Percentiles rank a stretch among this genome's conserved stretches.
phyloP scores from a whole-genome alignment of 164 flowering plant genomes.

The Aristolochia contorta region DNA sequence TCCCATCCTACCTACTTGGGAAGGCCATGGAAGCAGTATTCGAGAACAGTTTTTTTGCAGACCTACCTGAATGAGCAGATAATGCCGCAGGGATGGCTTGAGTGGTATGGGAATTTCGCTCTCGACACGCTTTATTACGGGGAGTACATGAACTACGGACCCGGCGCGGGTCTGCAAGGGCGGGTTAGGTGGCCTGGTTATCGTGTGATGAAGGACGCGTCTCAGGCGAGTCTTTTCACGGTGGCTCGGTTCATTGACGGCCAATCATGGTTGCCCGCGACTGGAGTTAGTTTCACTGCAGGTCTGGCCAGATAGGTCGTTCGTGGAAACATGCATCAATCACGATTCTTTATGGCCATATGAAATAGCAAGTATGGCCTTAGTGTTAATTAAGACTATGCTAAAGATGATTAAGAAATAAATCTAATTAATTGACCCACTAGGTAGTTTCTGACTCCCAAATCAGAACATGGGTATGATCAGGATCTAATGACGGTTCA shows the following conservation, averaged over 20 bases:
- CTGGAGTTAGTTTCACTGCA: slow-evolving; percentile 59
- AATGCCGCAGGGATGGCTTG: slow-evolving; percentile 88
- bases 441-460: too few species aligned
- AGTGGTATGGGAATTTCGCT: slow-evolving; percentile 74
- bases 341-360: too few species aligned
- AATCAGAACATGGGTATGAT: too few species aligned
- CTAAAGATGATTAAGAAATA: too few species aligned
- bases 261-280: slow-evolving; percentile 67
- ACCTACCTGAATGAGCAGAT: slow-evolving; percentile 61
- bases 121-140: slow-evolving; percentile 66
- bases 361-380: too few species aligned
- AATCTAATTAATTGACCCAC: too few species aligned
- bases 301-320: slow-evolving; percentile 33
- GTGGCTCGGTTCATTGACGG: slow-evolving; percentile 67
- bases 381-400: too few species aligned
- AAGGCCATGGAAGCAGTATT: slow-evolving; percentile 83
- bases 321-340: too few species aligned
- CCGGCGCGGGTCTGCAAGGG: slow-evolving; percentile 46
- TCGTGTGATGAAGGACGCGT: slow-evolving; percentile 40
- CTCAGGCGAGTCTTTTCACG: slow-evolving; percentile 52
- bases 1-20: slow-evolving; percentile 72
- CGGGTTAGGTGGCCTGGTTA: slow-evolving; percentile 88
- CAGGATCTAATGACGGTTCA: too few species aligned
- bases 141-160: slow-evolving; percentile 79
- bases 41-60: slow-evolving; percentile 76